Evolutionary conservation across 2,329 filamentous ascomycete species (phyloP).

Genomic region (Didymella keratinophila): DNA sequence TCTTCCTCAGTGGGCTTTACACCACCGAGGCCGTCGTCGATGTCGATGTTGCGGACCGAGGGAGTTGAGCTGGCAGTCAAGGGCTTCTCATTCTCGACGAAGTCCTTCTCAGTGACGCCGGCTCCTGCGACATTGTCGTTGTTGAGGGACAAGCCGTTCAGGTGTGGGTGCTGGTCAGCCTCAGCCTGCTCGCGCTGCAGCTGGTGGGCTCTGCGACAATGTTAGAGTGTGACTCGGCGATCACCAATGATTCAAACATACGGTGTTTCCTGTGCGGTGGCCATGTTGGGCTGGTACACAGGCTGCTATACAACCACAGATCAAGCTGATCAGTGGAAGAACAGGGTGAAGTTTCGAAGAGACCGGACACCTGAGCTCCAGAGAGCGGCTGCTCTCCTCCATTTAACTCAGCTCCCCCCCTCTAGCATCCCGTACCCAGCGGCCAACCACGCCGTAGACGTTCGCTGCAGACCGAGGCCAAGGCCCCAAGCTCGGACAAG

Average conservation of each 20-base stretch:
- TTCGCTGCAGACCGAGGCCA: slow-evolving; percentile 28
- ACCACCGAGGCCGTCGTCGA: slow-evolving; percentile 42
- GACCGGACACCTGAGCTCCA: slow-evolving; percentile 24
- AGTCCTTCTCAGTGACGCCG: slow-evolving; percentile 32
- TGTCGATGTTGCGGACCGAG: slow-evolving; percentile 26
- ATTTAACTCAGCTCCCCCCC: slow-evolving; percentile 33
- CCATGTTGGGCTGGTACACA: slow-evolving; percentile 29
- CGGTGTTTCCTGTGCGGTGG: slow-evolving; percentile 40
- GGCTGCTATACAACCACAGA: slow-evolving; percentile 22
- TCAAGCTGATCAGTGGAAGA: slow-evolving; percentile 20
- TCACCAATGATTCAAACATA: slow-evolving; percentile 22
- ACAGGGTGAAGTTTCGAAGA: slow-evolving; percentile 14
- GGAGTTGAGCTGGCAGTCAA: slow-evolving; percentile 24
- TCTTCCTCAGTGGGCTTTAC: slow-evolving; percentile 55
- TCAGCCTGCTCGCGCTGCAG: slow-evolving; percentile 39
- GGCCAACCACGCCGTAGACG: slow-evolving; percentile 21
- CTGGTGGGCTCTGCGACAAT: slow-evolving; percentile 39
- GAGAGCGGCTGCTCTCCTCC: slow-evolving; percentile 25
- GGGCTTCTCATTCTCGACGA: slow-evolving; percentile 25
- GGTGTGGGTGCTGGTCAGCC: slow-evolving; percentile 40
- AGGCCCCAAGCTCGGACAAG: slow-evolving; percentile 32
- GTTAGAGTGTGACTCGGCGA: slow-evolving; percentile 8
- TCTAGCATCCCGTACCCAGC: slow-evolving; percentile 16
- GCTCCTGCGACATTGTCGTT: slow-evolving; percentile 31
- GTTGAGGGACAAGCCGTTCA: slow-evolving; percentile 38